Evolutionary conservation across 345 rosid genomes (phyloP).

Genomic region (Salix exigua): DNA sequence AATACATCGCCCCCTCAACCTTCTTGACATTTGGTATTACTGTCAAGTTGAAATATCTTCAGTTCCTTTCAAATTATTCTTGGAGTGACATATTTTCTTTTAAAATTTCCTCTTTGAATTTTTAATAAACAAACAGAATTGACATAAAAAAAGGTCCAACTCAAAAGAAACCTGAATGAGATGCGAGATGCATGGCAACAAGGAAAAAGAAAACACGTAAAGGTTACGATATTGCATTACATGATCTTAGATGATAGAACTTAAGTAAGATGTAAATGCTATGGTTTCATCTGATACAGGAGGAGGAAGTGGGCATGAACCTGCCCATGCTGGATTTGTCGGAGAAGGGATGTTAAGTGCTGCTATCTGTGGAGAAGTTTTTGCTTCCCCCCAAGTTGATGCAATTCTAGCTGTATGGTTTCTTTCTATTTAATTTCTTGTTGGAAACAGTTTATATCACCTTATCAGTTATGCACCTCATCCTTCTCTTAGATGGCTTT

Average conservation of each 20-base stretch:
- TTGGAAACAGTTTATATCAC: neutral
- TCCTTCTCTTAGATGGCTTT: conserved; percentile 7
- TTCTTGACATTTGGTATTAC: neutral
- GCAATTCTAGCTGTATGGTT: conserved; percentile 81
- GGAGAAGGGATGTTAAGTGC: conserved; percentile 99
- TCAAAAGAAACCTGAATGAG: neutral
- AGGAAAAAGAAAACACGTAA: neutral
- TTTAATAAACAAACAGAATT: neutral
- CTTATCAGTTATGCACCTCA: neutral
- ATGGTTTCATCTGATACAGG: conserved; percentile 38
- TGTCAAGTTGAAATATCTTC: neutral
- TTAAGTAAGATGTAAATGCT: neutral
- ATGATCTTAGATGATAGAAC: neutral
- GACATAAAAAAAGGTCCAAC: neutral
- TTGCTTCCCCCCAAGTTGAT: conserved; percentile 91
- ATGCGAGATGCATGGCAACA: neutral
- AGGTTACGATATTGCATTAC: neutral
- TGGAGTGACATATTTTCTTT: neutral
- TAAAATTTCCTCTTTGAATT: neutral
- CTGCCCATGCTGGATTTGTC: conserved; percentile 96
- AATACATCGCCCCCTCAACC: neutral
- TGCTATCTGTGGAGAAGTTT: conserved; percentile 91
- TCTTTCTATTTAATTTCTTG: conserved; percentile 7
- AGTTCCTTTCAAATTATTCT: neutral
- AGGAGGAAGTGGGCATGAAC: conserved; percentile 99